Conservation (phyloP, 148 eudicot species). For the Vaccinium myrtillus region DNA sequence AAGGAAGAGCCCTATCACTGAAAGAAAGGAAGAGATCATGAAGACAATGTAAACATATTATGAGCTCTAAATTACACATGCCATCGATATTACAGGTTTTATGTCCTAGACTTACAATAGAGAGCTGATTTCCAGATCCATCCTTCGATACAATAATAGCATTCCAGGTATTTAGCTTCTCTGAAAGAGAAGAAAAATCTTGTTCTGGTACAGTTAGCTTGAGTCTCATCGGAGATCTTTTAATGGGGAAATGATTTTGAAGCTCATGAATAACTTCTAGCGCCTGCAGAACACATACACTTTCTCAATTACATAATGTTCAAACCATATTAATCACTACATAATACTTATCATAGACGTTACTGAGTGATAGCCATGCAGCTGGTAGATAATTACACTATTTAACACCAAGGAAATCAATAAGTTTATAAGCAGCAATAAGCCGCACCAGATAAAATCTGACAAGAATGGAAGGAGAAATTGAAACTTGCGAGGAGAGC, state of each 20-base stretch:
- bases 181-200: slow-evolving; percentile 45
- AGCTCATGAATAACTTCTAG: neutral
- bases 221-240: slow-evolving; percentile 84
- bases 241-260: slow-evolving; percentile 58
- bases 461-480: neutral
- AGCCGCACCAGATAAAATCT: neutral
- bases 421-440: neutral
- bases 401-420: neutral
- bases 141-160: slow-evolving; percentile 61
- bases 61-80: neutral
- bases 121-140: slow-evolving; percentile 67
- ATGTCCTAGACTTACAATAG: slow-evolving; percentile 56
- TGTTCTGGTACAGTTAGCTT: slow-evolving; percentile 48
- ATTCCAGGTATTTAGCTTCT: slow-evolving; percentile 61
- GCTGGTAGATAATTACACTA: too few species aligned
- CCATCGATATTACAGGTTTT: neutral
- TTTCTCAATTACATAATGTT: neutral
- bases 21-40: neutral
- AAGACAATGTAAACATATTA: neutral
- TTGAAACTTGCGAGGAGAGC: neutral
- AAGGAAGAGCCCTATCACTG: too few species aligned
- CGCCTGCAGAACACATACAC: neutral
- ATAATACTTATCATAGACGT: neutral
- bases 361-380: neutral
- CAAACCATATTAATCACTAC: neutral